A percentile compares a stretch with the other conserved stretches of the same genome.
phyloP scores from a whole-genome alignment of 2,329 filamentous ascomycete species.

The Trichoderma polysporum region DNA sequence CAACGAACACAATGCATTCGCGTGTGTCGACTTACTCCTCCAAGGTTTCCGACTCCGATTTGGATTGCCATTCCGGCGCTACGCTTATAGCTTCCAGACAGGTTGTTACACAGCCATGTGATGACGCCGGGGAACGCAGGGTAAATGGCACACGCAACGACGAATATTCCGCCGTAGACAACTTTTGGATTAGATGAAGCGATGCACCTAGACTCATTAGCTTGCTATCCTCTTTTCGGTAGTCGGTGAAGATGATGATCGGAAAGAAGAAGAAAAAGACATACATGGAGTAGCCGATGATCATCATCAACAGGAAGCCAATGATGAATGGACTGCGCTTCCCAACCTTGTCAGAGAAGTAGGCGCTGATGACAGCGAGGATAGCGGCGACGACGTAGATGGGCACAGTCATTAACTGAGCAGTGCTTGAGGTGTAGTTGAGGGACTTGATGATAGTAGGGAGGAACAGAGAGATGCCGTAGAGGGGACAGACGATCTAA shows the following conservation, averaged over 20 bases:
- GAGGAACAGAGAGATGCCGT: constrained; percentile 59
- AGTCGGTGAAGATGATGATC: neutral
- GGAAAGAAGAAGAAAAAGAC: neutral
- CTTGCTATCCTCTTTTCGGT: neutral
- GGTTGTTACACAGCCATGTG: constrained; percentile 76
- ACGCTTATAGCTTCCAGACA: constrained; percentile 65
- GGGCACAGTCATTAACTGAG: constrained; percentile 65
- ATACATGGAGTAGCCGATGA: constrained; percentile 57
- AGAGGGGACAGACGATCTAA: constrained; percentile 53
- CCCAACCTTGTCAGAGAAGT: constrained; percentile 53
- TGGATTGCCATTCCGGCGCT: constrained; percentile 64
- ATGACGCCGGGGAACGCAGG: constrained; percentile 77
- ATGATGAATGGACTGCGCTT: constrained; percentile 58
- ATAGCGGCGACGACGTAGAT: constrained; percentile 64
- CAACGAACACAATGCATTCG: neutral
- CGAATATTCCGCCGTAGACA: constrained; percentile 72
- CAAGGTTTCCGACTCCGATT: constrained; percentile 60
- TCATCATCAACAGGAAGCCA: constrained; percentile 51
- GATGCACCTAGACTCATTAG: constrained; percentile 52
- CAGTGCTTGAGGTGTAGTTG: constrained; percentile 56
- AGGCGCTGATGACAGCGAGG: constrained; percentile 53
- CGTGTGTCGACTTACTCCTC: constrained; percentile 41
- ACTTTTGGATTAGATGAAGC: constrained; percentile 56
- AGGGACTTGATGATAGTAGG: constrained; percentile 63
- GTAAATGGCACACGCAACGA: constrained; percentile 76